Percentiles rank a stretch among this genome's conserved stretches.
phyloP scores from a whole-genome alignment of 1,284 basidiomycete species.

The Meripilus lineatus region DNA sequence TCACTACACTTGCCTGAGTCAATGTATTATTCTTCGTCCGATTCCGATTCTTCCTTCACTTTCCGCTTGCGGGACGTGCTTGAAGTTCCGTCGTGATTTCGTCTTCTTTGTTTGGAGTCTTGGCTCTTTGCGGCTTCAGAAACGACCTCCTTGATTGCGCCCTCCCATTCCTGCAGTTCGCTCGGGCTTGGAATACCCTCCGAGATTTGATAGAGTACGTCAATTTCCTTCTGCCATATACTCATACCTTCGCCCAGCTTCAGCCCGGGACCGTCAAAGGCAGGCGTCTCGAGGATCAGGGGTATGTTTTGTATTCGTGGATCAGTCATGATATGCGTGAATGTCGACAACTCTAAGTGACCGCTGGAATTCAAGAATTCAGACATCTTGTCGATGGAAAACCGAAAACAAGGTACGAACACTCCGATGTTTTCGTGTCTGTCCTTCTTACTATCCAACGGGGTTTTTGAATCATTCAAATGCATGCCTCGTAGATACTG shows the following conservation, averaged over 20 bases:
- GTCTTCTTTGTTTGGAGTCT: too few species aligned
- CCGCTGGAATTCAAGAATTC: slow-evolving; percentile 41
- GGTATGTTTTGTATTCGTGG: slow-evolving; percentile 66
- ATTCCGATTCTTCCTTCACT: too few species aligned
- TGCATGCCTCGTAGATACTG: slow-evolving; percentile 78
- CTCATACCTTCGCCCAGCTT: slow-evolving; percentile 33
- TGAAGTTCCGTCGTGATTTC: too few species aligned
- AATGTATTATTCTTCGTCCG: too few species aligned
- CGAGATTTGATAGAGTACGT: slow-evolving; percentile 49
- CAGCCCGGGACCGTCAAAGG: slow-evolving; percentile 36
- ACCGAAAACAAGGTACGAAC: slow-evolving; percentile 39
- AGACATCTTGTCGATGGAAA: not conserved
- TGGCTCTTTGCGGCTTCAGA: too few species aligned
- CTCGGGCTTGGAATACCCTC: too few species aligned
- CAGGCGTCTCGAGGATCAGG: slow-evolving; percentile 80
- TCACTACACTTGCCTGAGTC: too few species aligned
- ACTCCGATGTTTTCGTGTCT: slow-evolving; percentile 83
- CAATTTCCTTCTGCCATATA: slow-evolving; percentile 74
- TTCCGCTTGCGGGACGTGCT: too few species aligned
- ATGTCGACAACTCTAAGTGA: slow-evolving; percentile 58
- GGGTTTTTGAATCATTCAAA: slow-evolving; percentile 78
- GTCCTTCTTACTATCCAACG: slow-evolving; percentile 64
- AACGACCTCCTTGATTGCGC: too few species aligned
- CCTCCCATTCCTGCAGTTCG: too few species aligned
- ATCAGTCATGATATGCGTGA: slow-evolving; percentile 69